Conservation (phyloP, 805 yeast genomes). For the Saccharomycopsis fibuligera region DNA sequence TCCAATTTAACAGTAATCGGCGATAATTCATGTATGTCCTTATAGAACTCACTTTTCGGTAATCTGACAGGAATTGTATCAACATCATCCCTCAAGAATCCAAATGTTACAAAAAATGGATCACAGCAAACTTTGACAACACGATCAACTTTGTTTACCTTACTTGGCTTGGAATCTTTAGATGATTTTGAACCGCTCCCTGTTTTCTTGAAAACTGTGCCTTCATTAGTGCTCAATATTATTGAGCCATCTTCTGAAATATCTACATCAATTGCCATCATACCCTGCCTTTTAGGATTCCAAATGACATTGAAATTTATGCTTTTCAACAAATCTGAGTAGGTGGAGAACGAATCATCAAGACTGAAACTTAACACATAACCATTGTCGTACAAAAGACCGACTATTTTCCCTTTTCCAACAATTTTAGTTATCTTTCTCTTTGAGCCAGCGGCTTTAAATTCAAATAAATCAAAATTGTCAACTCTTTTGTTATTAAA, state of each 20-base stretch:
- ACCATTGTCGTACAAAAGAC: slow-evolving; percentile 54
- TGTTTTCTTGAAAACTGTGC: slow-evolving; percentile 47
- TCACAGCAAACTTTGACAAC: slow-evolving; percentile 63
- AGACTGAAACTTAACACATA: slow-evolving; percentile 39
- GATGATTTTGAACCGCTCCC: slow-evolving; percentile 24
- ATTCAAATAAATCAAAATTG: slow-evolving; percentile 50
- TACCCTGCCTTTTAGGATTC: slow-evolving; percentile 53
- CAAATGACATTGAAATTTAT: slow-evolving; percentile 48
- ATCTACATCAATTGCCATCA: slow-evolving; percentile 61
- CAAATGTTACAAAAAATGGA: slow-evolving; percentile 57
- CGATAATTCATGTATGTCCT: slow-evolving; percentile 51
- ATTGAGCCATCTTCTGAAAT: slow-evolving; percentile 63
- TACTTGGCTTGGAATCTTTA: slow-evolving; percentile 44
- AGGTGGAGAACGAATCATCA: slow-evolving; percentile 25
- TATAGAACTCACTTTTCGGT: slow-evolving; percentile 38
- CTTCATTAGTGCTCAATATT: slow-evolving; percentile 60
- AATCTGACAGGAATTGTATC: slow-evolving; percentile 52
- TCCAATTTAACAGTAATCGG: slow-evolving; percentile 29
- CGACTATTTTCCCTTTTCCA: slow-evolving; percentile 37
- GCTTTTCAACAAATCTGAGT: slow-evolving; percentile 34
- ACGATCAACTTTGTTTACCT: slow-evolving; percentile 47
- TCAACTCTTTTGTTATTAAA: slow-evolving; percentile 26
- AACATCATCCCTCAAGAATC: slow-evolving; percentile 57
- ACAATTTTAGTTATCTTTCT: slow-evolving; percentile 30
- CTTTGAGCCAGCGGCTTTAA: slow-evolving; percentile 41